phyloP scores from a whole-genome alignment of 2,329 filamentous ascomycete genomes.

The Diaporthe batatas region DNA sequence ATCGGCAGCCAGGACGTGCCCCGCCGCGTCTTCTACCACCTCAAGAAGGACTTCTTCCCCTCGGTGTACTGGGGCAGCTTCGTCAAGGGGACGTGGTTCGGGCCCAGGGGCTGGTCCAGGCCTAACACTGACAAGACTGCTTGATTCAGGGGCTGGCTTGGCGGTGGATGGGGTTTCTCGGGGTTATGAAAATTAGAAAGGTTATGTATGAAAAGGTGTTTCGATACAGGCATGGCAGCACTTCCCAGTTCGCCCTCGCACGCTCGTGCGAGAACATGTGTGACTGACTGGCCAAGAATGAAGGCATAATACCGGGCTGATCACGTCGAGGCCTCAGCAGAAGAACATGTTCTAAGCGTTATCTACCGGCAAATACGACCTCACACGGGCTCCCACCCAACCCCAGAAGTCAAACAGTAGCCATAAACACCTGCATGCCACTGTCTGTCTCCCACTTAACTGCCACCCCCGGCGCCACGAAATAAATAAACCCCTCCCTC shows the following conservation, averaged over 20 bases:
- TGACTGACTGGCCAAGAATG: too few species aligned
- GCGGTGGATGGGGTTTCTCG: not conserved
- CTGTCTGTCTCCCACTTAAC: constrained; percentile 50
- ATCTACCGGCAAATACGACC: not conserved
- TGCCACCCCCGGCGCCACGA: constrained; percentile 68
- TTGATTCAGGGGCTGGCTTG: not conserved
- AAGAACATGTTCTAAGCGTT: not conserved
- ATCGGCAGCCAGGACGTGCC: constrained; percentile 57
- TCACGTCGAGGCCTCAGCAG: not conserved
- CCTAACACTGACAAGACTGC: constrained; percentile 38
- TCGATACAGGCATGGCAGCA: not conserved
- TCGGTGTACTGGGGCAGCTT: constrained; percentile 50
- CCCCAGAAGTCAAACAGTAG: not conserved
- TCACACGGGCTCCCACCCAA: not conserved
- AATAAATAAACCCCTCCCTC: constrained; percentile 74
- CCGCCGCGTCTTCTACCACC: constrained; percentile 54
- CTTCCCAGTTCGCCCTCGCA: rapidly evolving
- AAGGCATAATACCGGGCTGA: too few species aligned
- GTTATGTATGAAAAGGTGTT: not conserved
- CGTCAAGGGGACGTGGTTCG: constrained; percentile 51
- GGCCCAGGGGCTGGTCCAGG: constrained; percentile 45
- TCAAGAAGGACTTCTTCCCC: constrained; percentile 61
- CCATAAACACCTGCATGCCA: constrained; percentile 54
- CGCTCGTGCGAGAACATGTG: not conserved
- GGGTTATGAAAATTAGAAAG: not conserved